Percentiles rank a stretch among this genome's conserved stretches.
These are phyloP conservation scores for Murraya koenigii DNA, from an alignment of 345 rosid species.

Conservation along the genomic window DNA sequence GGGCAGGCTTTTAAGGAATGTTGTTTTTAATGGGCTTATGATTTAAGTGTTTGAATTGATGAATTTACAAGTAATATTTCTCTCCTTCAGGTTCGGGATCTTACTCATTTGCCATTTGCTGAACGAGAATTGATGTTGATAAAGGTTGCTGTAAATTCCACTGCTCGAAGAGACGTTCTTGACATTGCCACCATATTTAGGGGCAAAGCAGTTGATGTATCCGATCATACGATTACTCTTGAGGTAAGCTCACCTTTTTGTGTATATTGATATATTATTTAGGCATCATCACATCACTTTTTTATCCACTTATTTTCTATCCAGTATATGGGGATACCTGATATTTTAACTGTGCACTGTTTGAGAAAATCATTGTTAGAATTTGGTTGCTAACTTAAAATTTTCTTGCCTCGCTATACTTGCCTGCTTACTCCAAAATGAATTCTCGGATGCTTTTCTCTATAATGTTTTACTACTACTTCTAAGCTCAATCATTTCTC, in stretches of 20 bases:
- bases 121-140: slow-evolving; percentile 69
- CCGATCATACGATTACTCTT: slow-evolving; percentile 69
- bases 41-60: not conserved
- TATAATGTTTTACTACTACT: not conserved
- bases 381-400: not conserved
- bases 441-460: not conserved
- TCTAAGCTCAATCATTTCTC: not conserved
- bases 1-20: not conserved
- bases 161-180: slow-evolving; percentile 66
- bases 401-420: not conserved
- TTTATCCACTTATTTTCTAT: not conserved
- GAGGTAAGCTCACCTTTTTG: slow-evolving; percentile 37
- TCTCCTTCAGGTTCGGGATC: slow-evolving; percentile 44
- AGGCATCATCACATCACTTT: not conserved
- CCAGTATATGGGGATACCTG: not conserved
- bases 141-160: slow-evolving; percentile 59
- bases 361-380: not conserved
- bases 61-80: not conserved
- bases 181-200: slow-evolving; percentile 68
- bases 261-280: not conserved
- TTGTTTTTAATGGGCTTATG: not conserved
- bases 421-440: not conserved
- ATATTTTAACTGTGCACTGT: not conserved
- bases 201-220: slow-evolving; percentile 64
- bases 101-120: slow-evolving; percentile 68